These are phyloP conservation scores for Turritis glabra DNA, from an alignment of 345 rosid species.

Conservation along the genomic window DNA sequence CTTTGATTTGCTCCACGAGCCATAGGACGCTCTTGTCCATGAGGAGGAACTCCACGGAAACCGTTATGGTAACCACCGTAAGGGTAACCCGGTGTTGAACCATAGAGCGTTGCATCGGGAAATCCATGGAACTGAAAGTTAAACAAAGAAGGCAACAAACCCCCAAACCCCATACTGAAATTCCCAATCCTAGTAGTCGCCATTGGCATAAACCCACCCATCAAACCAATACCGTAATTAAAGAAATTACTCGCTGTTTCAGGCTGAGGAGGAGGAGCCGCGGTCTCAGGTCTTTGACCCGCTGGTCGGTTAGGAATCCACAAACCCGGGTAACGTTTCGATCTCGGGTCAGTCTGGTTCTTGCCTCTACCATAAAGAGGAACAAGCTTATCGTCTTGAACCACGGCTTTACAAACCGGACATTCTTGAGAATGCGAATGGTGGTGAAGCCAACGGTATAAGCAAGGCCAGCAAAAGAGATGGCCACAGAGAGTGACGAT, in stretches of 20 bases:
- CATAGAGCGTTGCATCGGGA: slow-evolving; percentile 65
- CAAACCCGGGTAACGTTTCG: slow-evolving; percentile 66
- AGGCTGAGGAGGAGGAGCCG: slow-evolving; percentile 47
- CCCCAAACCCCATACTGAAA: slow-evolving; percentile 75
- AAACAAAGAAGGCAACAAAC: slow-evolving; percentile 73
- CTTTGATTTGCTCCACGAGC: slow-evolving; percentile 49
- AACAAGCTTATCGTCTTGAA: slow-evolving; percentile 84
- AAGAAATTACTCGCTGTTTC: slow-evolving; percentile 46
- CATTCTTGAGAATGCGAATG: slow-evolving; percentile 91
- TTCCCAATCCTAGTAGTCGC: slow-evolving; percentile 68
- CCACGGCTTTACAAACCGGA: slow-evolving; percentile 89
- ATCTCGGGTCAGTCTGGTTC: slow-evolving; percentile 68
- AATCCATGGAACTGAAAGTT: slow-evolving; percentile 77
- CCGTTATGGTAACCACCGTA: slow-evolving; percentile 52
- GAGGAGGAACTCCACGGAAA: slow-evolving; percentile 60
- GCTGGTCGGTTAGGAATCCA: slow-evolving; percentile 68
- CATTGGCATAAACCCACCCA: slow-evolving; percentile 74
- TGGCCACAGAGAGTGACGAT: slow-evolving; percentile 90
- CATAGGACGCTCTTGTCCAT: slow-evolving; percentile 40
- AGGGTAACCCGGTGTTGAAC: slow-evolving; percentile 65
- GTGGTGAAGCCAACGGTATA: slow-evolving; percentile 80
- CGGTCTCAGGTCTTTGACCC: slow-evolving; percentile 82
- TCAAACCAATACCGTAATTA: slow-evolving; percentile 62
- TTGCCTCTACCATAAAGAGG: slow-evolving; percentile 98
- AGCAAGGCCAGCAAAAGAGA: slow-evolving; percentile 92